A percentile compares a stretch with the other conserved stretches of the same genome.
Evolutionary conservation across 495 filamentous ascomycete genomes (phyloP).

Genomic region (Talaromyces liani): DNA sequence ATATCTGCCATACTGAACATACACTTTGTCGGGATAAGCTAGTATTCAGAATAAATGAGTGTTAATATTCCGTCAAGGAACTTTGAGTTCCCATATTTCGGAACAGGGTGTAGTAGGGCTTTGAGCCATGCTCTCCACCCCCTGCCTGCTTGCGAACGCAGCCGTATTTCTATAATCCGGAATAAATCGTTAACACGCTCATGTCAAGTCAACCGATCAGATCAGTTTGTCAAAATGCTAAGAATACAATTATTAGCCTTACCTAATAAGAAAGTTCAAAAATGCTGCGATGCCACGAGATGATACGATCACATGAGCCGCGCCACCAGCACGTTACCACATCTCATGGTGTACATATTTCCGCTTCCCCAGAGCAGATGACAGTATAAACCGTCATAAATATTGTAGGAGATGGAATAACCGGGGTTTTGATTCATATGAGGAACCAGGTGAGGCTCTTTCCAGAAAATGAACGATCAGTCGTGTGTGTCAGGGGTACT

Average conservation of each 20-base stretch:
- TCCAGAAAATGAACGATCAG: background rate
- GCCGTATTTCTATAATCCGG: background rate
- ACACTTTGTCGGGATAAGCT: background rate
- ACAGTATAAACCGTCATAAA: background rate
- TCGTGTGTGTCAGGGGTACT: background rate
- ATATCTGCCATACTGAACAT: background rate
- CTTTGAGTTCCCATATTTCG: background rate
- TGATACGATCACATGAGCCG: conserved; percentile 2
- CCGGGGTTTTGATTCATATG: background rate
- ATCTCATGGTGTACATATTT: background rate
- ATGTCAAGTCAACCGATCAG: background rate
- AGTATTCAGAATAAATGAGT: background rate
- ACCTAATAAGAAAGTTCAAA: background rate
- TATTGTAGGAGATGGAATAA: background rate
- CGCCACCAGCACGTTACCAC: background rate
- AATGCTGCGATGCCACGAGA: background rate
- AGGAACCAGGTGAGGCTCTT: background rate
- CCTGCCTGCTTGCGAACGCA: background rate
- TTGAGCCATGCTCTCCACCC: background rate
- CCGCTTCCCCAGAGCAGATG: background rate
- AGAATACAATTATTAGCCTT: background rate
- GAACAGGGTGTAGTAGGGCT: background rate
- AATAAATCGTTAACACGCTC: background rate
- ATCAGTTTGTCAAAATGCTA: background rate
- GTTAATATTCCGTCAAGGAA: background rate